Base-by-base conservation (phyloP, 2,329 filamentous ascomycete species). In the Ramichloridium luteum region DNA sequence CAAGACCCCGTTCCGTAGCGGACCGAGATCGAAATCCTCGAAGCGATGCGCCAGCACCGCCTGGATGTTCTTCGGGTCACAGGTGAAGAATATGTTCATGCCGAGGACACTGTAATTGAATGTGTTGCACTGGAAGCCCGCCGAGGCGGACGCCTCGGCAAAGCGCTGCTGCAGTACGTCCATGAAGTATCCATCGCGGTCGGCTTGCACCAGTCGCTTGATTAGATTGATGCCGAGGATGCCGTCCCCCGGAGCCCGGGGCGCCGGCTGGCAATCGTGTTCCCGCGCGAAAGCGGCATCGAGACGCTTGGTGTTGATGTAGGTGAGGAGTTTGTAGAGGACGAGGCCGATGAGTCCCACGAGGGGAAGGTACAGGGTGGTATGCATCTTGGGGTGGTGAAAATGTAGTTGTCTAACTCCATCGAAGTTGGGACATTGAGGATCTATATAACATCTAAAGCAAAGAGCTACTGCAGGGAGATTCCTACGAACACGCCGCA, bases 31-130 rank as follows among this genome's bases (percentile, higher is more conserved):
- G 28, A 42, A 56, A 31, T 56, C 53, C 3, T 36, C 28, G 28
- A 54, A 54, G 25, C 48, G 39, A 3, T 44, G 48, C 2, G 53
- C 52, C 13, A 56, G 43, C 30, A 56, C 38, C 13, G 53, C 51
- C 31, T 57, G 48, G 26, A 57, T 52, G 32, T 57, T 57, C 37
- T 50, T 48, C 2, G 53, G 51, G 25, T 56, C 51, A 15, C 35
- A 38, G 3, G 52, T 55, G 30, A 51, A 45, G 36, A 40, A 44
- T 11, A 44, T 34, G 5, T 37, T 41, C 13, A 48, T 45, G 12
- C 48, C 50, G 11, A 53, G 29, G 13, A 47, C 28, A 4, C 34
- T 35, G 10, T 27, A 32, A 6, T 35, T 44, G 44, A 49, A 51
- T 1, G 51, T 55, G 8, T 43, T 29, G 31, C 47, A 47, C 10